Evolutionary conservation across 2,329 filamentous ascomycete species (phyloP), one percentile per base, ranked within the genome.

Genomic region (Verticillium alfalfae): DNA sequence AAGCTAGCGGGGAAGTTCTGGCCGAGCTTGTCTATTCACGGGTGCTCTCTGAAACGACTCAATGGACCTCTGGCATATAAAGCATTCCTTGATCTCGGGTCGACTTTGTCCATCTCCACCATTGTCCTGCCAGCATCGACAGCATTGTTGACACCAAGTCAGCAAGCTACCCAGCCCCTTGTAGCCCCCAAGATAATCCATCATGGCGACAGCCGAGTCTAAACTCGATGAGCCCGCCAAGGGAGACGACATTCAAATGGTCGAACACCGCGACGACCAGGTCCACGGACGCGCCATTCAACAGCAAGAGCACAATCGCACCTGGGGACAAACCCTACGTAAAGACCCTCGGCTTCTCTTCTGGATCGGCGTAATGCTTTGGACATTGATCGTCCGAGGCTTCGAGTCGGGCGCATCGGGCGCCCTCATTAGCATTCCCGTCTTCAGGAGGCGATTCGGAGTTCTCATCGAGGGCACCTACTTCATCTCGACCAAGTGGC

Each of bases 291-390:
- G 71, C 22, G 70, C 70, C 2, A 68, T 72, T 15, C 70, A 72
- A 13, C 67, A 71, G 10, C 67, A 72, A 39, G 70, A 72, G 16
- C 67, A 69, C 12, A 72, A 66, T 16, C 59, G 68, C 34, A 69
- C 67, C 0, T 69, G 69, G 38, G 8, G 62, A 3, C 61, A 72
- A 55, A 70, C 70, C 1, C 61, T 72, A 0, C 68, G 67, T 5
- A 65, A 66, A 3, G 70, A 72, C 31, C 70, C 70, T 18, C 66
- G 67, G 62, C 69, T 72, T 15, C 62, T 72, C 0, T 65, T 72
- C 36, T 72, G 69, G 70, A 69, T 70, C 1, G 69, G 66, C 1
- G 68, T 71, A 3, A 71, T 71, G 70, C 67, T 71, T 5, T 71
- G 69, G 70, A 71, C 70, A 0, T 57, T 71, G 9, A 68, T 70